These are phyloP conservation scores for Coniochaeta sp. DNA, from an alignment of 2,329 filamentous ascomycete genomes.

Conservation along the genomic window DNA sequence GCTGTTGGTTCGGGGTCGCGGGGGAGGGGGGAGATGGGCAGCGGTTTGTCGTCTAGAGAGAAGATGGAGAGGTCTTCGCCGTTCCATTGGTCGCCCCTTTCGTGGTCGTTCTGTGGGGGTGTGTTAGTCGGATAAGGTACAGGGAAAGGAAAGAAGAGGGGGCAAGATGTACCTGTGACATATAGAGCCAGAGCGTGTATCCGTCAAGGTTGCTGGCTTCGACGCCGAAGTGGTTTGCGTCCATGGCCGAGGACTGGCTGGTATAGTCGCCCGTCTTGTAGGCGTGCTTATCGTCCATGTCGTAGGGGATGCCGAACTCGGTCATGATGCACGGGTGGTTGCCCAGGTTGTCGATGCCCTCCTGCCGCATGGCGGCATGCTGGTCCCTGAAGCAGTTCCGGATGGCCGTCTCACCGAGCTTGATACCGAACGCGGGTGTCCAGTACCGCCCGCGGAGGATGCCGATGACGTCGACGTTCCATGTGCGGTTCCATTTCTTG, in stretches of 20 bases:
- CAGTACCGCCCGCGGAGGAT: conserved; percentile 83
- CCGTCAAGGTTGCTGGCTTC: conserved; percentile 80
- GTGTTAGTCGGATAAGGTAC: neutral
- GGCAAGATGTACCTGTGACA: conserved; percentile 49
- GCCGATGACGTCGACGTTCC: conserved; percentile 95
- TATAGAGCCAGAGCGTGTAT: conserved; percentile 86
- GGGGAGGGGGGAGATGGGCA: conserved; percentile 46
- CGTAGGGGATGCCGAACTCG: conserved; percentile 96
- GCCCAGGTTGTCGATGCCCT: conserved; percentile 83
- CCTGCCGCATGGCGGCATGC: conserved; percentile 71
- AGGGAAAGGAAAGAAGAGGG: neutral
- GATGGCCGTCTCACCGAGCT: conserved; percentile 87
- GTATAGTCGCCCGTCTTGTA: conserved; percentile 95
- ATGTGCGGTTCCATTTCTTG: conserved; percentile 96
- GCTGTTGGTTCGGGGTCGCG: conserved; percentile 29
- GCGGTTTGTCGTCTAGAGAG: conserved; percentile 69
- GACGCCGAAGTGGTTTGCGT: conserved; percentile 90
- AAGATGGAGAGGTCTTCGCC: conserved; percentile 92
- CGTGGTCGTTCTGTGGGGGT: conserved; percentile 64
- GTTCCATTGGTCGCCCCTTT: conserved; percentile 92
- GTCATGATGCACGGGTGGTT: conserved; percentile 84
- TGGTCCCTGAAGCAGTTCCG: conserved; percentile 90
- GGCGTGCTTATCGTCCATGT: conserved; percentile 95
- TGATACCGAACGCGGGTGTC: conserved; percentile 85
- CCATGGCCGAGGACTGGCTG: conserved; percentile 85